These are phyloP conservation scores for Eucalyptus erythrocorys DNA, from an alignment of 345 rosid species.

Conservation along the genomic window DNA sequence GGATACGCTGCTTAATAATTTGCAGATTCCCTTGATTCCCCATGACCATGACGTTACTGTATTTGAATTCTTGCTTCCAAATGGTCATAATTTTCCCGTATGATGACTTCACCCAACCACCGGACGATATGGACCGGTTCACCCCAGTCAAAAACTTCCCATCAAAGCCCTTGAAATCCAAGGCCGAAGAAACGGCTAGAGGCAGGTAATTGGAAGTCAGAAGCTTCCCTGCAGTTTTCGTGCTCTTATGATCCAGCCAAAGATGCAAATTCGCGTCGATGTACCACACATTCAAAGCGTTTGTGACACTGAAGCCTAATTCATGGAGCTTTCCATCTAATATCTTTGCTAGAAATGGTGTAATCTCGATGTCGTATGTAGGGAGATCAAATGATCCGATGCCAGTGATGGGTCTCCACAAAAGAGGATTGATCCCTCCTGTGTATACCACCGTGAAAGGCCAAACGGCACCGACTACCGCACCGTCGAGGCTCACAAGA, in stretches of 20 bases:
- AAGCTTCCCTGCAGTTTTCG: constrained; percentile 42
- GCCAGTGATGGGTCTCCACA: constrained; percentile 78
- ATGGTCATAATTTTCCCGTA: constrained; percentile 42
- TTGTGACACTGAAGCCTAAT: constrained; percentile 52
- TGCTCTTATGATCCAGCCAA: constrained; percentile 47
- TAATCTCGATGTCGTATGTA: constrained; percentile 70
- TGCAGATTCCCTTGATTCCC: constrained; percentile 40
- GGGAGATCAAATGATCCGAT: constrained; percentile 84
- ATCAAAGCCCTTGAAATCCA: constrained; percentile 36
- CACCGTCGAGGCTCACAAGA: constrained; percentile 49
- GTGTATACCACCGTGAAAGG: constrained; percentile 84
- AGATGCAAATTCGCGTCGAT: constrained; percentile 86
- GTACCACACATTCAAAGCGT: constrained; percentile 77
- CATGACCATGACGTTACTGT: constrained; percentile 42
- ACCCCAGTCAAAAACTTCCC: constrained; percentile 50
- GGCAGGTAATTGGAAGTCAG: constrained; percentile 23
- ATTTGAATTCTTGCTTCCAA: constrained; percentile 35
- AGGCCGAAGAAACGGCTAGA: constrained; percentile 9
- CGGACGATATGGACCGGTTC: constrained; percentile 35
- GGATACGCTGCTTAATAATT: constrained; percentile 52
- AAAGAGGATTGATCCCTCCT: constrained; percentile 64
- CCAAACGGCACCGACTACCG: constrained; percentile 56
- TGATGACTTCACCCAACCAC: constrained; percentile 65
- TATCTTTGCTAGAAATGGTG: constrained; percentile 51
- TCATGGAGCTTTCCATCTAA: constrained; percentile 59